Conservation (phyloP, 208 protist genomes). For the Leishmania major region DNA sequence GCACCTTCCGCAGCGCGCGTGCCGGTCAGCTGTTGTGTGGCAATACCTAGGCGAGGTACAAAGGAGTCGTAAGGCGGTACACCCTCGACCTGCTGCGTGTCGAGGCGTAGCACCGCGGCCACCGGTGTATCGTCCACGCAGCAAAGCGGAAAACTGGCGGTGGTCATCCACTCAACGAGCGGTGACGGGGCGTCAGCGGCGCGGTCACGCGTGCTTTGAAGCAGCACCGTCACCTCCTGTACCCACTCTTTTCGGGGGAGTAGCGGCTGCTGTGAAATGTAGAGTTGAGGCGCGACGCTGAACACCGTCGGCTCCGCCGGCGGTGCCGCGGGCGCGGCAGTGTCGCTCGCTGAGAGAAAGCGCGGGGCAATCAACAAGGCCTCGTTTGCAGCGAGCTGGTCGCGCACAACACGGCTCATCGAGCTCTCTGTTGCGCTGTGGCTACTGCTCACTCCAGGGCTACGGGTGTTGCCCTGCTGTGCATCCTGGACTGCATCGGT, state of each 20-base stretch:
- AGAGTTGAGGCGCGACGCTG: slow-evolving; percentile 4
- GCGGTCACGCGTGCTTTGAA: not conserved
- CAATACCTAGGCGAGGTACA: slow-evolving; percentile 12
- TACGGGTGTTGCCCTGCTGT: not conserved
- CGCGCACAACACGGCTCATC: slow-evolving; percentile 2
- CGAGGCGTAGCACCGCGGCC: slow-evolving; percentile 16
- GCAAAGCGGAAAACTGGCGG: slow-evolving; percentile 14
- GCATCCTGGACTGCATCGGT: not conserved
- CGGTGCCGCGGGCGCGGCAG: no score
- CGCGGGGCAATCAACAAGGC: slow-evolving; percentile 5
- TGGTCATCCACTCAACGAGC: slow-evolving; percentile 20
- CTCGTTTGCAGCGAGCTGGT: slow-evolving; percentile 19
- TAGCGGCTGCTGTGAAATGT: slow-evolving; percentile 15
- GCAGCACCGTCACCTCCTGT: not conserved
- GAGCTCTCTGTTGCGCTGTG: not conserved
- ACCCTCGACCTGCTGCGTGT: slow-evolving; percentile 16
- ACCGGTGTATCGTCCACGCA: not conserved
- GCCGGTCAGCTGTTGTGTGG: not conserved
- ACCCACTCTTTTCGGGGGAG: slow-evolving; percentile 9
- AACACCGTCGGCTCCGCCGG: not conserved
- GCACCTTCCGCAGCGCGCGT: not conserved
- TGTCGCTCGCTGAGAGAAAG: not conserved
- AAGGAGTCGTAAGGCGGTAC: slow-evolving; percentile 21
- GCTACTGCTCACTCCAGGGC: not conserved
- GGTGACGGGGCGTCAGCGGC: not conserved